Conservation (phyloP, 257 asterid species). For the Ballota nigra region DNA sequence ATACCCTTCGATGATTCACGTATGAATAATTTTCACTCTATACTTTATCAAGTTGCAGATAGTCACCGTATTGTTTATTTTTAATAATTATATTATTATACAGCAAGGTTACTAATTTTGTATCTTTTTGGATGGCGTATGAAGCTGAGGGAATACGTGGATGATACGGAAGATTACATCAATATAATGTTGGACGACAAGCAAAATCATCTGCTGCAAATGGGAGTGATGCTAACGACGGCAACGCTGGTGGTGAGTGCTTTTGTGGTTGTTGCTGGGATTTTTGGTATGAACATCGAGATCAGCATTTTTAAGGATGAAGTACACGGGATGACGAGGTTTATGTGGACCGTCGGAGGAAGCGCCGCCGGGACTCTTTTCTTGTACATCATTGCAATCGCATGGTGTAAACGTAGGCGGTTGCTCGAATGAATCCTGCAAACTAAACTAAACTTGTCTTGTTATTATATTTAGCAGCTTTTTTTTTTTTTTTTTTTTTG, state of each 20-base stretch:
- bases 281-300: constrained; percentile 48
- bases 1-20: too few relatives aligned
- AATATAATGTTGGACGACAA: constrained; percentile 65
- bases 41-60: too few relatives aligned
- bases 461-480: background rate
- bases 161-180: constrained; percentile 60
- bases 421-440: constrained; percentile 36
- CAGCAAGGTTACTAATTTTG: constrained; percentile 1
- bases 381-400: constrained; percentile 46
- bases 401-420: constrained; percentile 49
- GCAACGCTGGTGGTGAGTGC: constrained; percentile 55
- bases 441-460: background rate
- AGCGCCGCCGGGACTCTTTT: constrained; percentile 38
- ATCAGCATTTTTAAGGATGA: constrained; percentile 36
- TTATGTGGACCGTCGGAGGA: constrained; percentile 60
- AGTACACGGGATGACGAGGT: constrained; percentile 33
- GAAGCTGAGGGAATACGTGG: constrained; percentile 64
- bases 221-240: constrained; percentile 57
- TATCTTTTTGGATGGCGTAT: background rate
- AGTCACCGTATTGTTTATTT: too few relatives aligned
- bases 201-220: constrained; percentile 59
- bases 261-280: constrained; percentile 50
- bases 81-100: too few relatives aligned
- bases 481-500: too few relatives aligned
- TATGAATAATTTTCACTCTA: too few relatives aligned